phyloP scores from a whole-genome alignment of 768 basidiomycete species.

The Chalciporus pseudorubinellus region DNA sequence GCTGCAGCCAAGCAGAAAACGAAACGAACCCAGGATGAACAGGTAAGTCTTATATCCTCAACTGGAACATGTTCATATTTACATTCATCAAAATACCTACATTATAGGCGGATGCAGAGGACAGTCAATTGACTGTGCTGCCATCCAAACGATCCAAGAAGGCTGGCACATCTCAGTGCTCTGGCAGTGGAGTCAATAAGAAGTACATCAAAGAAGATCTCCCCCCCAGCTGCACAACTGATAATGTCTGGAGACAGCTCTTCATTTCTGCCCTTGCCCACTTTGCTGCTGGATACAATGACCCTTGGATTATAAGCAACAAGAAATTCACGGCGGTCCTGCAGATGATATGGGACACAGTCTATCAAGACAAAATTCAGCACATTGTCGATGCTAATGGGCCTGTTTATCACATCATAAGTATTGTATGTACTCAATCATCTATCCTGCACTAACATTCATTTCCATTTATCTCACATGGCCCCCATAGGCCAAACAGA shows the following conservation, averaged over 20 bases:
- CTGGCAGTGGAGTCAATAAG: neutral
- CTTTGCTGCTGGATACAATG: neutral
- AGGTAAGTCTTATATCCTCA: too few relatives aligned
- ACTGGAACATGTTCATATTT: too few relatives aligned
- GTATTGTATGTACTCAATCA: neutral
- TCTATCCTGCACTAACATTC: too few relatives aligned
- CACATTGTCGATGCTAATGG: neutral
- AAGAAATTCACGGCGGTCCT: neutral
- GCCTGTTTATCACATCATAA: conserved; percentile 1
- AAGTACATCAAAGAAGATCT: conserved; percentile 1
- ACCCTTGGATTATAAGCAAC: conserved; percentile 3
- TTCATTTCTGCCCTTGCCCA: conserved; percentile 1
- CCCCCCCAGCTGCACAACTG: neutral
- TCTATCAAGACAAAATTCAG: conserved; percentile 1
- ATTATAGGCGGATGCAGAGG: neutral
- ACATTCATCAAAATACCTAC: neutral
- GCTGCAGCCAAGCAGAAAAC: neutral
- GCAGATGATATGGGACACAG: conserved; percentile 6
- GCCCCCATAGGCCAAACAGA: too few relatives aligned
- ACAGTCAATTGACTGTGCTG: neutral
- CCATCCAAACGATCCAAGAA: neutral
- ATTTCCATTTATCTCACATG: too few relatives aligned
- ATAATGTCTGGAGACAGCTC: conserved; percentile 1
- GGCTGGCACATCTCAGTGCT: neutral
- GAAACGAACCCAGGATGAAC: neutral